Conservation (phyloP, 176 grass and related monocot genomes). For the Lolium perenne region DNA sequence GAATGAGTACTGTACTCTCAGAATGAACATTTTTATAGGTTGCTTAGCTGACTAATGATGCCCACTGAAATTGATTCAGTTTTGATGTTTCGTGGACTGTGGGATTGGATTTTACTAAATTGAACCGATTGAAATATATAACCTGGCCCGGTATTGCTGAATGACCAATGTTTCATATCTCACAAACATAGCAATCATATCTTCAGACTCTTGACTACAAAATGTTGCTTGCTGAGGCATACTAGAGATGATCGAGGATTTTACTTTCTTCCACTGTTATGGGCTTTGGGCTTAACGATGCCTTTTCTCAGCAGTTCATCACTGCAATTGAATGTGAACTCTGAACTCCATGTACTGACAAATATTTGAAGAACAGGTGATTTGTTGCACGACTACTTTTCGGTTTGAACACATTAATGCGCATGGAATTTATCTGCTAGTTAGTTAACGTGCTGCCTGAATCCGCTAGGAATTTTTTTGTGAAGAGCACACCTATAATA, state of each 20-base stretch:
- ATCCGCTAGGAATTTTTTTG: background rate
- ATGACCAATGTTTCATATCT: slow-evolving; percentile 39
- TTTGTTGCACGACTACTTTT: slow-evolving; percentile 9
- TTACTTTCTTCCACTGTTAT: slow-evolving; percentile 24
- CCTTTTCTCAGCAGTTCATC: slow-evolving; percentile 19
- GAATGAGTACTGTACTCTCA: too few relatives aligned
- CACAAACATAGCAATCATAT: slow-evolving; percentile 19
- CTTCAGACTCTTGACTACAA: slow-evolving; percentile 8
- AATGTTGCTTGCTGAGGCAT: slow-evolving; percentile 14
- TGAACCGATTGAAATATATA: background rate
- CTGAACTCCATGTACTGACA: slow-evolving; percentile 9
- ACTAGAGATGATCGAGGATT: slow-evolving; percentile 23
- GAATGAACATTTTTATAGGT: slow-evolving; percentile 8
- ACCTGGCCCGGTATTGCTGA: slow-evolving; percentile 17
- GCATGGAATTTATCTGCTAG: slow-evolving; percentile 3
- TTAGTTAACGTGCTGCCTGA: slow-evolving; percentile 31
- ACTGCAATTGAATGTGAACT: slow-evolving; percentile 27
- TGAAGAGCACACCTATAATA: slow-evolving; percentile 22
- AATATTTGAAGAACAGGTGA: slow-evolving; percentile 33
- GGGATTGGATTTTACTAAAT: slow-evolving; percentile 2
- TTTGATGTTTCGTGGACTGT: slow-evolving; percentile 25
- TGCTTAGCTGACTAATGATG: slow-evolving; percentile 15
- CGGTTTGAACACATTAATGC: slow-evolving; percentile 19
- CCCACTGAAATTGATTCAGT: slow-evolving; percentile 7
- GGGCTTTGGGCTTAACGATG: background rate